These are phyloP conservation scores for Erodium trifolium DNA, from an alignment of 441 rosid species.

Conservation along the genomic window DNA sequence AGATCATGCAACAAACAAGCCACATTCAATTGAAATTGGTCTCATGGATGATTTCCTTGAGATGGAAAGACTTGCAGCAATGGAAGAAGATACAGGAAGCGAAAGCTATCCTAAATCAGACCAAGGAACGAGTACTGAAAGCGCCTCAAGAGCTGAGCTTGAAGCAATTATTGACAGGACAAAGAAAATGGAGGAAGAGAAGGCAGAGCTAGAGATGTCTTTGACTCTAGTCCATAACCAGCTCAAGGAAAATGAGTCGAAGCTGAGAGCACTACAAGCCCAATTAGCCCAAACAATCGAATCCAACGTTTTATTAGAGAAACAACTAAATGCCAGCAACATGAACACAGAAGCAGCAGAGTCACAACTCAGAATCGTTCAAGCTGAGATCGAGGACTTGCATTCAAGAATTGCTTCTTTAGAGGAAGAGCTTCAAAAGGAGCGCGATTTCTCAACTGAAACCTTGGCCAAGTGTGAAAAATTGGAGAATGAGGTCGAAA, in stretches of 20 bases:
- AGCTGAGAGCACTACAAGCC: conserved; percentile 30
- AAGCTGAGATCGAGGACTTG: conserved; percentile 48
- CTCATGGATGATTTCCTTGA: conserved; percentile 96
- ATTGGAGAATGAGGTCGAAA: conserved; percentile 50
- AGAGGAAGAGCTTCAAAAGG: conserved; percentile 41
- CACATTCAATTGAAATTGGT: not conserved
- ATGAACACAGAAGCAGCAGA: conserved; percentile 40
- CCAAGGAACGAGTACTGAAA: conserved; percentile 10
- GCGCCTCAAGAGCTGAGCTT: conserved; percentile 36
- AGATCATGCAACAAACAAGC: conserved; percentile 24
- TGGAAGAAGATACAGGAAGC: conserved; percentile 30
- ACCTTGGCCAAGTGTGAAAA: conserved; percentile 32
- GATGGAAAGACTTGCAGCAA: conserved; percentile 78
- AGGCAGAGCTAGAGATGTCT: conserved; percentile 10
- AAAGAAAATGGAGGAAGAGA: conserved; percentile 48
- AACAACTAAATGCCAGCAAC: conserved; percentile 37
- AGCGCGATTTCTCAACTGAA: conserved; percentile 35
- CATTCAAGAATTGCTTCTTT: conserved; percentile 36
- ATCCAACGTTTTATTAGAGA: conserved; percentile 45
- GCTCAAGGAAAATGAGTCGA: conserved; percentile 40
- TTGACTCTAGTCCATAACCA: conserved; percentile 16
- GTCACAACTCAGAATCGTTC: conserved; percentile 43
- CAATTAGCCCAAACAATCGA: conserved; percentile 37
- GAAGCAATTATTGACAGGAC: conserved; percentile 37
- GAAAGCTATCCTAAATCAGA: not conserved